Evolutionary conservation across 2,329 filamentous ascomycete species (phyloP), one percentile per base, ranked within the genome.

Genomic region (Trichophyton verrucosum): DNA sequence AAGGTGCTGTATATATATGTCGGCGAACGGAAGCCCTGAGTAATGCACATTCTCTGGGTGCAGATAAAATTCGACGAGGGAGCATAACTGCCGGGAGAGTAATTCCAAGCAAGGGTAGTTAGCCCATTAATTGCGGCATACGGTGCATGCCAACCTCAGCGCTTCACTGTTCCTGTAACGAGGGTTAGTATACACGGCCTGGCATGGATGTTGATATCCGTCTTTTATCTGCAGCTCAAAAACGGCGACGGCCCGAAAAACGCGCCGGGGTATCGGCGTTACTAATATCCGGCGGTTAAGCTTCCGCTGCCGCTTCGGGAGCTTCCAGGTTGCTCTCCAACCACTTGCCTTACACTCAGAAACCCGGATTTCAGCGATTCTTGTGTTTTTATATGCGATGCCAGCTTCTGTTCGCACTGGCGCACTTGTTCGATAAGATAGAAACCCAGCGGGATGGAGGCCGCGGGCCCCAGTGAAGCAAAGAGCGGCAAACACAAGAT

Each of bases 361-460:
- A 36, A n/a, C 51, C 27, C 27, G 27, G 30, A 36, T 36, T 20
- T 53, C 15, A 9, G 27, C 11, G 13, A 13, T 51, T 36, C n/a
- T n/a, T 3, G 2, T 20, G 51, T 24, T n/a, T 24, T n/a, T 33
- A 27, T 36, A 36, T 33, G 51, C 27, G 24, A 55, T 55, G 51
- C 15, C 27, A 55, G 27, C 51, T 11, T 55, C 9, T 30, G 27
- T 36, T 44, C 36, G 36, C 20, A n/a, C 11, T 57, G 55, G 22
- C 40, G 55, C 55, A 13, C 40, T 40, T 44, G 55, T 33, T 57
- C 44, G 55, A 57, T 40, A 44, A 42, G 55, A 57, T 44, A 40
- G 40, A 57, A 57, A 17, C 55, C 36, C 55, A 62, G 69, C 65
- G 67, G 66, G 65, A 75, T 75, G 73, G 73, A 73, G 64, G 71